Conservation (phyloP, 1,139 yeast genomes). For the Zygoascus hellenicus region DNA sequence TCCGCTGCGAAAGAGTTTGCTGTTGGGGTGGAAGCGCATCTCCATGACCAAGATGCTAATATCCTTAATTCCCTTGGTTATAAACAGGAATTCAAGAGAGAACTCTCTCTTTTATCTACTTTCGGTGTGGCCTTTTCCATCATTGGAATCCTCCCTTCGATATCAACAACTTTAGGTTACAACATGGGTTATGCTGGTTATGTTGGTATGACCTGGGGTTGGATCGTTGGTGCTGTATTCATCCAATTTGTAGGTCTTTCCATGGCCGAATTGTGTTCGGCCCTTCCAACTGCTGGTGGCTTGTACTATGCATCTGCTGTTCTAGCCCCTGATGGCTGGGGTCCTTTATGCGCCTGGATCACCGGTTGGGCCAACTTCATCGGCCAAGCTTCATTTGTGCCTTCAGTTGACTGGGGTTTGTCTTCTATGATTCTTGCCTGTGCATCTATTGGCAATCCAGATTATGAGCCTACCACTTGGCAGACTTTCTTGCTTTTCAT, state of each 20-base stretch:
- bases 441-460: constrained; percentile 46
- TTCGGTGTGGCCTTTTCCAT: constrained; percentile 56
- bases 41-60: constrained; percentile 25
- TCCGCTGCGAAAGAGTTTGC: constrained; percentile 5
- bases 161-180: constrained; percentile 38
- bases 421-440: constrained; percentile 50
- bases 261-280: constrained; percentile 53
- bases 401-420: constrained; percentile 55
- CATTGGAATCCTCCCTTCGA: constrained; percentile 65
- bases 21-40: constrained; percentile 4
- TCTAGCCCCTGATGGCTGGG: constrained; percentile 45
- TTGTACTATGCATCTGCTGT: constrained; percentile 48
- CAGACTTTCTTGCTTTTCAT: constrained; percentile 52
- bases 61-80: constrained; percentile 49
- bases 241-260: constrained; percentile 36
- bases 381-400: constrained; percentile 52
- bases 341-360: constrained; percentile 46
- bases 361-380: constrained; percentile 57
- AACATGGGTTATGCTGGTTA: constrained; percentile 49
- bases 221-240: constrained; percentile 38
- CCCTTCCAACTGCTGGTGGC: constrained; percentile 66
- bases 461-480: constrained; percentile 42
- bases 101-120: constrained; percentile 56
- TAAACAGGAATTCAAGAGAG: constrained; percentile 67
- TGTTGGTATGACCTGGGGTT: constrained; percentile 59